Base-by-base conservation (phyloP, 495 filamentous ascomycete species). In the Neurospora pannonica region DNA sequence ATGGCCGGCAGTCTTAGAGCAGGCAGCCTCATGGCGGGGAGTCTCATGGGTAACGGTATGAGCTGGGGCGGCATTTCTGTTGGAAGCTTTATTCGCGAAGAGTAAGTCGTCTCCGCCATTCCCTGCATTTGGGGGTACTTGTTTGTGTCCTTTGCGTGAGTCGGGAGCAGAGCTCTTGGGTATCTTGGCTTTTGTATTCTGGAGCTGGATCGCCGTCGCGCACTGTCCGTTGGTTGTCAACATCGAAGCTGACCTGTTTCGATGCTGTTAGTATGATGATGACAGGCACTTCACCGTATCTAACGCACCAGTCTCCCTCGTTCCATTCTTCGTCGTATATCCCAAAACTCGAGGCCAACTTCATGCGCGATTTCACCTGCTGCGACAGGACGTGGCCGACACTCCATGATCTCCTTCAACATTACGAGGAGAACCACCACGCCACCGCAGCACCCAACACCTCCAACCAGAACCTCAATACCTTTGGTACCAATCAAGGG, bases 321-420 rank as follows among this genome's bases (percentile, higher is more conserved):
- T 98, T 92, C 77, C 97, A 99, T 79, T 99, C 96, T 9, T 97
- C 95, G 1, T 98, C 96, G 38, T 99, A 99, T 83, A 89, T 98
- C 48, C 96, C 96, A 8, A 98, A 98, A 82, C 88, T 98, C 79
- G 96, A 99, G 84, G 97, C 97, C 71, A 94, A 93, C 80, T 98
- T 97, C 81, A 94, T 98, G 93, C 90, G 90, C 78, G 94, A 98
- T 84, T 98, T 97, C 84, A 90, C 89, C 62, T 99, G 96, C 85
- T 99, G 96, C 84, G 94, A 92, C 77, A 85, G 91, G 76, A 95
- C 89, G 28, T 87, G 97, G 78, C 91, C 94, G 60, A 94, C 94
- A 11, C 88, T 98, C 75, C 96, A 99, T 81, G 96, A 98, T 80
- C 88, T 99, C 31, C 85, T 98, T 70, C 94, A 97, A 77, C 96